phyloP scores from a whole-genome alignment of 768 basidiomycete genomes.

The Boletus barrowsii region DNA sequence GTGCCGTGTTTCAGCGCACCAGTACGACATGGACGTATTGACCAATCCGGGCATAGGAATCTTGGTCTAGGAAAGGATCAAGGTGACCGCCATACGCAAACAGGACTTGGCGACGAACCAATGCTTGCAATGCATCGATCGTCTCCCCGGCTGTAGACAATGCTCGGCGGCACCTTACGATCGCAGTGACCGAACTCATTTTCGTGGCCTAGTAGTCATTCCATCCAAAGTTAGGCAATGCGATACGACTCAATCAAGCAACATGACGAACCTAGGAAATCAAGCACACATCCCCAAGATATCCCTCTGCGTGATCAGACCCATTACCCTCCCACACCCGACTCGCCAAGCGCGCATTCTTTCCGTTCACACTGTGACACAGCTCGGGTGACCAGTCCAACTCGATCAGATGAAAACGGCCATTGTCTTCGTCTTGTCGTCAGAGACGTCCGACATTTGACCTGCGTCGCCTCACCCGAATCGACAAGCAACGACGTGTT shows the following conservation, averaged over 20 bases:
- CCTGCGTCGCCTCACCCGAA: slow-evolving; percentile 65
- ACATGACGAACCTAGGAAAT: slow-evolving; percentile 57
- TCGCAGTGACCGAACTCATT: slow-evolving; percentile 57
- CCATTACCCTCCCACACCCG: too few species aligned
- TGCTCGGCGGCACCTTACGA: slow-evolving; percentile 50
- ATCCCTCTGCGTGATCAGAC: too few species aligned
- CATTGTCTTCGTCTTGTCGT: slow-evolving; percentile 26
- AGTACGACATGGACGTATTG: too few species aligned
- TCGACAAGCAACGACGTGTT: slow-evolving; percentile 67
- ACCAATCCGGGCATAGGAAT: too few species aligned
- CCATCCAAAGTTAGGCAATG: too few species aligned
- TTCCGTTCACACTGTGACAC: slow-evolving; percentile 89
- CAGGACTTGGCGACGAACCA: slow-evolving; percentile 48
- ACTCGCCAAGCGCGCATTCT: too few species aligned
- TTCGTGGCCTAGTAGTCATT: slow-evolving; percentile 64
- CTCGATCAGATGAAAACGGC: slow-evolving; percentile 91
- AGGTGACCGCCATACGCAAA: too few species aligned
- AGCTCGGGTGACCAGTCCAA: slow-evolving; percentile 88
- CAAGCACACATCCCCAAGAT: slow-evolving; percentile 38
- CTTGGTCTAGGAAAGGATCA: too few species aligned
- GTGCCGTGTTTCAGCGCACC: too few species aligned
- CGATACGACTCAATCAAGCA: background rate
- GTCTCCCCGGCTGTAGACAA: slow-evolving; percentile 51
- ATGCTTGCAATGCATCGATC: slow-evolving; percentile 54
- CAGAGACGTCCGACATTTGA: slow-evolving; percentile 41